These are phyloP conservation scores for Uronychia setigera DNA, from an alignment of 73 alveolate species.

Conservation along the genomic window DNA sequence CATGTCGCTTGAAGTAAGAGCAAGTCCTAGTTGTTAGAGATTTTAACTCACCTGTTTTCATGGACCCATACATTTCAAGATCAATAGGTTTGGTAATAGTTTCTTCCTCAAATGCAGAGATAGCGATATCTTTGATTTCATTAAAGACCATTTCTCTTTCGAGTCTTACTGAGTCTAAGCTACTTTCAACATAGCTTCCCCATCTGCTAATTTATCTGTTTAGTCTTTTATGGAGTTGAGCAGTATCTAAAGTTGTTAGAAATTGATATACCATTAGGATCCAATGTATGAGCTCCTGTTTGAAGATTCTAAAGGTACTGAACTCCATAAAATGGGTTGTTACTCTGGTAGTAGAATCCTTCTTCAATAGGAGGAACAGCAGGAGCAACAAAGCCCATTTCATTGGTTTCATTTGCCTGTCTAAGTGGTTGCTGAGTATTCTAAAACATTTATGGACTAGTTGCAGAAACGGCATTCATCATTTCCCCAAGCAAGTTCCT, in stretches of 20 bases:
- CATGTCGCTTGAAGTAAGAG: not conserved
- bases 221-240: not conserved
- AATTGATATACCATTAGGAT: not conserved
- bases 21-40: not conserved
- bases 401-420: not conserved
- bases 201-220: too few species aligned
- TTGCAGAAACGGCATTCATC: not conserved
- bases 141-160: not conserved
- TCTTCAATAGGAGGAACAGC: not conserved
- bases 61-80: not conserved
- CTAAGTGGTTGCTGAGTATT: too few species aligned
- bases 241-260: not conserved
- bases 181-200: not conserved
- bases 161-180: not conserved
- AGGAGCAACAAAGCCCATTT: not conserved
- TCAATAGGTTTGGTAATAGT: not conserved
- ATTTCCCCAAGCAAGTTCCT: not conserved
- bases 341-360: not conserved
- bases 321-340: not conserved
- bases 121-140: not conserved
- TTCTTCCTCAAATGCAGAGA: not conserved
- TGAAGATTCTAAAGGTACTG: not conserved
- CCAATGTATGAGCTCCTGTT: not conserved
- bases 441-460: not conserved
- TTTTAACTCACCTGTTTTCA: not conserved